Percentiles rank a stretch among this genome's conserved stretches.
Conservation (phyloP, 495 filamentous ascomycete species). For the Neohortaea acidophila region DNA sequence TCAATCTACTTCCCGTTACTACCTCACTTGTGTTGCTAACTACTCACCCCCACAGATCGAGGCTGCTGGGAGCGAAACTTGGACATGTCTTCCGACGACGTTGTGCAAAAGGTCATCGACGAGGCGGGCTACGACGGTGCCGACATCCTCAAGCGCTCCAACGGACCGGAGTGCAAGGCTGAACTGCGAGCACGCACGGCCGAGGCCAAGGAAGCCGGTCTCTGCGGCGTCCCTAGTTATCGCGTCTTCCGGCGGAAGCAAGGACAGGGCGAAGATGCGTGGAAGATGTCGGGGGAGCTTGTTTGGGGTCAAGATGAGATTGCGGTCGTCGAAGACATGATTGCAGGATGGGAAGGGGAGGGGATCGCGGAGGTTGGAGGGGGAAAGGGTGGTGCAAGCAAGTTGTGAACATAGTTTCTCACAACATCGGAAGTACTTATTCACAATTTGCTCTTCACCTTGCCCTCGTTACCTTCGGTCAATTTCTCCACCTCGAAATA, state of each 20-base stretch:
- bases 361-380: not conserved
- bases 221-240: slow-evolving; percentile 18
- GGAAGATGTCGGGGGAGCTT: slow-evolving; percentile 2
- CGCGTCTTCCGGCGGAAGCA: slow-evolving; percentile 7
- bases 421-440: too few relatives aligned
- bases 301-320: slow-evolving; percentile 18
- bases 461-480: too few relatives aligned
- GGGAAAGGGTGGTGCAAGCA: not conserved
- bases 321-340: slow-evolving; percentile 14
- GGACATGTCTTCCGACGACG: slow-evolving; percentile 7
- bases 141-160: slow-evolving; percentile 5
- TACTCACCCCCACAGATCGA: slow-evolving; percentile 6
- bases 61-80: slow-evolving; percentile 16
- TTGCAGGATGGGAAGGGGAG: slow-evolving; percentile 13
- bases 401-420: too few relatives aligned
- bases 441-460: too few relatives aligned
- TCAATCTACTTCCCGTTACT: not conserved
- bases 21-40: not conserved
- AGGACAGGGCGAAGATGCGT: slow-evolving; percentile 1
- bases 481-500: too few relatives aligned
- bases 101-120: slow-evolving; percentile 7
- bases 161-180: slow-evolving; percentile 9
- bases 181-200: slow-evolving; percentile 10
- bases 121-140: slow-evolving; percentile 12
- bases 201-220: slow-evolving; percentile 15